Evolutionary conservation across 129 eudicot genomes (phyloP).

Genomic region (Flaveria ramosissima): DNA sequence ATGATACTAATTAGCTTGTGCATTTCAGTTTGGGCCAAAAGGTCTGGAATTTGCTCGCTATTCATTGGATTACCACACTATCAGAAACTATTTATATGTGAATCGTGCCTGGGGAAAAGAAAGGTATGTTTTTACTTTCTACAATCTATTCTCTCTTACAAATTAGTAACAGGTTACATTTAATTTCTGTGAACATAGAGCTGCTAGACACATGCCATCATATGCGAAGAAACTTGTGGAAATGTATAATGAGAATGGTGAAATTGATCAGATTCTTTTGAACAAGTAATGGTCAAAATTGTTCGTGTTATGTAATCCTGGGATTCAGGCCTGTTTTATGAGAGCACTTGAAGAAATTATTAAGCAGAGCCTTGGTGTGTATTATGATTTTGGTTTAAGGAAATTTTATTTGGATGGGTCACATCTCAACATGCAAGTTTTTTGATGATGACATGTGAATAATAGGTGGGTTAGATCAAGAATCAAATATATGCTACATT

Average conservation of each 20-base stretch:
- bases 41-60: slow-evolving; percentile 98
- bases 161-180: not conserved
- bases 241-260: slow-evolving; percentile 81
- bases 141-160: slow-evolving; percentile 1
- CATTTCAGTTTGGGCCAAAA: slow-evolving; percentile 82
- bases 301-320: not conserved
- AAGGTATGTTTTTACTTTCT: slow-evolving; percentile 47
- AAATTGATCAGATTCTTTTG: slow-evolving; percentile 83
- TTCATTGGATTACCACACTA: slow-evolving; percentile 95
- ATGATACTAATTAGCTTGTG: slow-evolving; percentile 3
- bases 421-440: too few species aligned
- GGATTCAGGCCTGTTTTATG: too few species aligned
- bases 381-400: too few species aligned
- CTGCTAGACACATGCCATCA: slow-evolving; percentile 82
- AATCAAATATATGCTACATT: not conserved
- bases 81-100: slow-evolving; percentile 80
- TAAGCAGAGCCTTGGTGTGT: too few species aligned
- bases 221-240: slow-evolving; percentile 89
- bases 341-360: too few species aligned
- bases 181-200: slow-evolving; percentile 51
- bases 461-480: too few species aligned
- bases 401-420: too few species aligned
- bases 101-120: slow-evolving; percentile 88
- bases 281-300: slow-evolving; percentile 34
- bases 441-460: too few species aligned